Evolutionary conservation across 2,329 filamentous ascomycete genomes (phyloP), one percentile per base, ranked within the genome.

Genomic region (Xylogone sp.): DNA sequence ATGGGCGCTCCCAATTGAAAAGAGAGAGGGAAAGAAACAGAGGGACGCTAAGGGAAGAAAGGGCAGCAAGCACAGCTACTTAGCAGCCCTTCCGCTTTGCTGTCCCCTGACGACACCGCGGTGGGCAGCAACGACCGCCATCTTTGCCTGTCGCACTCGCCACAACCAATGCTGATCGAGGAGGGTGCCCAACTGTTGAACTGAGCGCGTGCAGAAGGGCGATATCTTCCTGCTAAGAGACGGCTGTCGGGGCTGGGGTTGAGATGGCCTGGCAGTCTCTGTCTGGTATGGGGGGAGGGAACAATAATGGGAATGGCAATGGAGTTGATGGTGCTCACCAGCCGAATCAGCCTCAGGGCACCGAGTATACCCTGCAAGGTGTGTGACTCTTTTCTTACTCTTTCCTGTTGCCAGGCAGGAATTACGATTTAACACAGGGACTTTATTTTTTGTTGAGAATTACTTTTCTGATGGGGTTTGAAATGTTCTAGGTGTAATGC

Each of bases 401-500:
- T 31, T 13, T 31, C 27, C n/a, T n/a, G n/a, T n/a, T n/a, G n/a
- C n/a, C n/a, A n/a, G n/a, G n/a, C n/a, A n/a, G n/a, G n/a, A n/a
- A n/a, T n/a, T n/a, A n/a, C n/a, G n/a, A n/a, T n/a, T n/a, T n/a
- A n/a, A n/a, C n/a, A n/a, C n/a, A n/a, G n/a, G n/a, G n/a, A n/a
- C n/a, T n/a, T n/a, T n/a, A 16, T 21, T 50, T 27, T 29, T 50
- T 29, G 52, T 24, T 42, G 5, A 39, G 18, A 27, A 27, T 27
- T 10, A 27, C 10, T 27, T 27, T 39, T 39, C 34, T 18, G 13
- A 21, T 8, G 42, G 48, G n/a, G n/a, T n/a, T 51, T 53, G 59
- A 92, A 87, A 90, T 64, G 90, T 96, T 39, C 96, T 61, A 94
- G 90, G 94, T 67, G 94, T 99, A 34, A 99, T 99, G 94, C 92